A percentile compares a stretch with the other conserved stretches of the same genome.
phyloP scores from a whole-genome alignment of 192 early-diverging fungal species.

The Funneliformis geosporum region DNA sequence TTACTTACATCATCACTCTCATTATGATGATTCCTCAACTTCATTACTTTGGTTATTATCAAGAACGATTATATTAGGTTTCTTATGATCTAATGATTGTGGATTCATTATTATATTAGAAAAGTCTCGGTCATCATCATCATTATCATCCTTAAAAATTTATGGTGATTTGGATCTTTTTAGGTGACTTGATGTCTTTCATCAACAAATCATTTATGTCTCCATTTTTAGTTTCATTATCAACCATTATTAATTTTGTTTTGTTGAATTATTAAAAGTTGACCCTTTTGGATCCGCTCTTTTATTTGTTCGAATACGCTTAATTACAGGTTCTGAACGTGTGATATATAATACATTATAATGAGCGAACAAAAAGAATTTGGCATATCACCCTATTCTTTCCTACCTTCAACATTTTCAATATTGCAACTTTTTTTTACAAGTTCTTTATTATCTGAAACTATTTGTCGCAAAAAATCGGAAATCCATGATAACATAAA shows the following conservation, averaged over 20 bases:
- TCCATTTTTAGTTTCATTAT: not conserved
- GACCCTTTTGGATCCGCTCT: not conserved
- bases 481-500: not conserved
- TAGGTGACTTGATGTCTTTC: not conserved
- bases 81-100: not conserved
- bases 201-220: no score
- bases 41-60: not conserved
- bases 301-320: not conserved
- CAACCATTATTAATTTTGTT: not conserved
- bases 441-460: not conserved
- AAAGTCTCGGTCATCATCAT: not conserved
- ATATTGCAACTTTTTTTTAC: not conserved
- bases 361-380: not conserved
- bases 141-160: not conserved
- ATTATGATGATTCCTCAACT: no score
- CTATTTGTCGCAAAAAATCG: not conserved
- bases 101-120: not conserved
- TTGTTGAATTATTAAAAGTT: not conserved
- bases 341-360: not conserved
- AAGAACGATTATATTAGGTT: not conserved
- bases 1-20: not conserved
- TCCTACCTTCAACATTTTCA: not conserved
- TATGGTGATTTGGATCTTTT: not conserved
- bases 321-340: not conserved
- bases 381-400: no score